These are phyloP conservation scores for Claviceps sorghi DNA, from an alignment of 2,329 filamentous ascomycete species.

Conservation along the genomic window DNA sequence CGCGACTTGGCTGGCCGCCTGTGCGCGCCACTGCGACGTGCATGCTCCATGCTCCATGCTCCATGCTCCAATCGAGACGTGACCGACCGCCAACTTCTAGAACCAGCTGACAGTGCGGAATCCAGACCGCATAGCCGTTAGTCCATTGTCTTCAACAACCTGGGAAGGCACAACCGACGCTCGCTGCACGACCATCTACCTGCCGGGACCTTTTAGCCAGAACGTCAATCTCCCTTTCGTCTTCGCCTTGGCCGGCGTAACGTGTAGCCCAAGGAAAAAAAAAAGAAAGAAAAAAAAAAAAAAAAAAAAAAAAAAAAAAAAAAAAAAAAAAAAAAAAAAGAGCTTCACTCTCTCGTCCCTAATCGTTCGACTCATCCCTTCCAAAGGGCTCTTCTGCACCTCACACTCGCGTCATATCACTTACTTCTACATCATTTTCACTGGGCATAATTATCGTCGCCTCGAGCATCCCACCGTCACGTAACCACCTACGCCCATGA, in stretches of 20 bases:
- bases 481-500: slow-evolving; percentile 10
- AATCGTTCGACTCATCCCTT: slow-evolving; percentile 1
- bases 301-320: neutral
- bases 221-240: neutral
- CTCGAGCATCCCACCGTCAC: neutral
- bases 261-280: neutral
- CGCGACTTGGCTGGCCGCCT: too few relatives aligned
- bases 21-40: too few relatives aligned
- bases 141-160: neutral
- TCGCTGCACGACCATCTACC: neutral
- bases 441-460: slow-evolving; percentile 3
- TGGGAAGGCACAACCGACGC: neutral
- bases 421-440: slow-evolving; percentile 4
- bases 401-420: neutral
- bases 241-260: neutral
- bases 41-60: too few relatives aligned
- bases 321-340: neutral
- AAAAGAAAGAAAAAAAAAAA: neutral
- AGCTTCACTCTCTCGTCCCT: neutral
- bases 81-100: neutral
- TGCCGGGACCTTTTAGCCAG: neutral
- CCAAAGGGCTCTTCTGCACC: slow-evolving; percentile 2
- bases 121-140: neutral
- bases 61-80: neutral
- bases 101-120: neutral